phyloP scores from a whole-genome alignment of 2,329 filamentous ascomycete species.

The Monosporascus sp. region DNA sequence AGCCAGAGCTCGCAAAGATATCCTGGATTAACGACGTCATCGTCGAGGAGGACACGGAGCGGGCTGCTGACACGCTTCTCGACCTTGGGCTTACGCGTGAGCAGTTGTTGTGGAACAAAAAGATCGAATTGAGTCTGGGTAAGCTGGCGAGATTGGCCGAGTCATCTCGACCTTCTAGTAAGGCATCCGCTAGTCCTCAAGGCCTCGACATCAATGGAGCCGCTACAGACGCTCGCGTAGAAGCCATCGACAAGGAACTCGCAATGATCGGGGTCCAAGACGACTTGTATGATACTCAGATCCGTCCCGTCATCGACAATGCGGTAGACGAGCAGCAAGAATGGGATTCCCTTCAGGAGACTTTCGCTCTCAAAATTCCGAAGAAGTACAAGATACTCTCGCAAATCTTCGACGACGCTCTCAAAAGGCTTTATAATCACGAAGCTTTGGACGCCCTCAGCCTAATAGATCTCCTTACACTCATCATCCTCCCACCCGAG shows the following conservation, averaged over 20 bases:
- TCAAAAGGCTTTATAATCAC: conserved; percentile 66
- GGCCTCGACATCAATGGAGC: conserved; percentile 17
- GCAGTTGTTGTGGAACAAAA: conserved; percentile 83
- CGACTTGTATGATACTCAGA: conserved; percentile 58
- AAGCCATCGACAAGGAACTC: conserved; percentile 57
- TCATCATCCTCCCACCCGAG: conserved; percentile 48
- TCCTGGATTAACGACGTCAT: conserved; percentile 93
- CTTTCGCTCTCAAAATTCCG: conserved; percentile 51
- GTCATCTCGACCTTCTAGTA: conserved; percentile 28
- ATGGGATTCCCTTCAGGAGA: conserved; percentile 67
- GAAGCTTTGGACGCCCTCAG: conserved; percentile 61
- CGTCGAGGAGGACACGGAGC: conserved; percentile 66
- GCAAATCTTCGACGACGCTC: conserved; percentile 63
- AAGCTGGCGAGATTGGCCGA: conserved; percentile 75
- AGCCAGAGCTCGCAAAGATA: conserved; percentile 67
- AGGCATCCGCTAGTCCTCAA: conserved; percentile 22
- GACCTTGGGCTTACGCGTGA: conserved; percentile 66
- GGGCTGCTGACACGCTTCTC: conserved; percentile 66
- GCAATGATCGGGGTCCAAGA: conserved; percentile 76
- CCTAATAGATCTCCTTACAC: conserved; percentile 71
- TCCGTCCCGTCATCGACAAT: conserved; percentile 60
- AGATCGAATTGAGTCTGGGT: conserved; percentile 82
- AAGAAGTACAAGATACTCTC: conserved; percentile 60
- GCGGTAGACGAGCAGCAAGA: conserved; percentile 79
- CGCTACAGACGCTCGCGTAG: conserved; percentile 28